Conservation (phyloP, 306 rosid genomes). For the Dryas alaskensis region DNA sequence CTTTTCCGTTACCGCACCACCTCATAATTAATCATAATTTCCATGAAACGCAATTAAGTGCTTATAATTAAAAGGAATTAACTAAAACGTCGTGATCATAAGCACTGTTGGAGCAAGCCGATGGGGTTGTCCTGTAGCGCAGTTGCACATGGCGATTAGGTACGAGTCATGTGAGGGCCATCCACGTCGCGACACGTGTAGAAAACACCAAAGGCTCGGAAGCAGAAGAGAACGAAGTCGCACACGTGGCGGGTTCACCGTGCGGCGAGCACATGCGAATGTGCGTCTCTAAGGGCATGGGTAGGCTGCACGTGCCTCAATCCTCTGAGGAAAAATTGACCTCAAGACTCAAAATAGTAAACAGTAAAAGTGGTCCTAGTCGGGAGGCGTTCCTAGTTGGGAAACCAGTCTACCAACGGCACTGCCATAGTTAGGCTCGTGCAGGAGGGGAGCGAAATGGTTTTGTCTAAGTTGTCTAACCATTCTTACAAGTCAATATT, state of each 20-base stretch:
- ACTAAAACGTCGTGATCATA: slow-evolving; percentile 23
- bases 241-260: slow-evolving; percentile 25
- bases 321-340: neutral
- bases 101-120: slow-evolving; percentile 13
- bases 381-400: neutral
- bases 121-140: slow-evolving; percentile 30
- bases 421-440: neutral
- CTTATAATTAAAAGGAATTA: neutral
- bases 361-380: neutral
- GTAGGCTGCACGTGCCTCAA: slow-evolving; percentile 14
- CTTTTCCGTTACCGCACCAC: slow-evolving; percentile 1
- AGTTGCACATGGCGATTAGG: slow-evolving; percentile 60
- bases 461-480: neutral
- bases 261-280: slow-evolving; percentile 38
- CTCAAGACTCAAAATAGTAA: neutral
- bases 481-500: neutral
- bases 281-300: neutral
- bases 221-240: slow-evolving; percentile 11
- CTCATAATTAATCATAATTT: neutral
- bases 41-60: neutral
- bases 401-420: slow-evolving; percentile 23
- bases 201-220: neutral
- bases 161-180: slow-evolving; percentile 33
- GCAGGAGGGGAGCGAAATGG: neutral
- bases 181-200: slow-evolving; percentile 23